phyloP scores from a whole-genome alignment of 2,329 filamentous ascomycete species.

The Westerdykella ornata region DNA sequence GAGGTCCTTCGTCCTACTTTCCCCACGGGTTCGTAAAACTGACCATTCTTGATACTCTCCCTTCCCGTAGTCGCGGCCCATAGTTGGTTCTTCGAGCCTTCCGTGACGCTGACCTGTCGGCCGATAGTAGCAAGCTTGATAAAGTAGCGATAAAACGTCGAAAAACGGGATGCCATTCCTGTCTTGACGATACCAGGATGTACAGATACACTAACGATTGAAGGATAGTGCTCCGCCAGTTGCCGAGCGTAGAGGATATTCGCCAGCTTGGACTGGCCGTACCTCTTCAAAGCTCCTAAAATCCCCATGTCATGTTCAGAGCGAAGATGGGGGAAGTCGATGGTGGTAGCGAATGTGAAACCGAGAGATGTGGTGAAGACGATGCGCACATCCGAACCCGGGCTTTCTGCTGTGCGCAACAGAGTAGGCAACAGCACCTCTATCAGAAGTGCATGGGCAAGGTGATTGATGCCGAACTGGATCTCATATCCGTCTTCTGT shows the following conservation, averaged over 20 bases:
- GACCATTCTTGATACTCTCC: too few species aligned
- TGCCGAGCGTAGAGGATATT: conserved; percentile 39
- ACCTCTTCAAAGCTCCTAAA: conserved; percentile 28
- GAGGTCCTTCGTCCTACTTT: too few species aligned
- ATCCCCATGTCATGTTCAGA: conserved; percentile 18
- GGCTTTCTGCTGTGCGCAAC: conserved; percentile 26
- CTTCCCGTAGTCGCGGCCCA: conserved; percentile 41
- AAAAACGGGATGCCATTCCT: too few species aligned
- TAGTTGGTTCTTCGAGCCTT: conserved; percentile 39
- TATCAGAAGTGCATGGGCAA: conserved; percentile 40
- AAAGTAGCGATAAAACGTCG: too few species aligned
- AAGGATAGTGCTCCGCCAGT: conserved; percentile 38
- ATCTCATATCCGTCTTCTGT: conserved; percentile 43
- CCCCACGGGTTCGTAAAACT: too few species aligned
- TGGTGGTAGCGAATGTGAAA: neutral
- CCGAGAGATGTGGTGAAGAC: conserved; percentile 25
- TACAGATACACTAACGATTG: conserved; percentile 34
- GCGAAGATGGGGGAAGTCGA: neutral
- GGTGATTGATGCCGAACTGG: conserved; percentile 43
- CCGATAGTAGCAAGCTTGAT: too few species aligned
- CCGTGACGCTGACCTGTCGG: conserved; percentile 21
- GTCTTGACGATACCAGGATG: conserved; percentile 44
- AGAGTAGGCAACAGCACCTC: conserved; percentile 36
- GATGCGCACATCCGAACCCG: conserved; percentile 23
- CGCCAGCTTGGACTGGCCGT: conserved; percentile 44